phyloP scores from a whole-genome alignment of 2,329 filamentous ascomycete genomes.

The Fusarium sp. region DNA sequence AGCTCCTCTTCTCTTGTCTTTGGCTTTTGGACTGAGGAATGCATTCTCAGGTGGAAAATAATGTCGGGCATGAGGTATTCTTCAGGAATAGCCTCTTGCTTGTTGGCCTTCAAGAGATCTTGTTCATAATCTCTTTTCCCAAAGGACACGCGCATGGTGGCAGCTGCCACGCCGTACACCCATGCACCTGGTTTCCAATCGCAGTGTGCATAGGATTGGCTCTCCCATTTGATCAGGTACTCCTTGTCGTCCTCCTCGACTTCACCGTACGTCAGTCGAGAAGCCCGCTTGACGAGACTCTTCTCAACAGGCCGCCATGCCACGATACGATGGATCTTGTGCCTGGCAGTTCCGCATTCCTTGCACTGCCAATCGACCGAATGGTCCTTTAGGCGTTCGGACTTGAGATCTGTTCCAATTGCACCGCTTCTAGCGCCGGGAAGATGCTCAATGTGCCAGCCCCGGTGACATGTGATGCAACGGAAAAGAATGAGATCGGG shows the following conservation, averaged over 20 bases:
- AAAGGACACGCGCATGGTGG: constrained; percentile 78
- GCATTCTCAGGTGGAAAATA: constrained; percentile 79
- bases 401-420: constrained; percentile 49
- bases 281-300: constrained; percentile 7
- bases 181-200: constrained; percentile 90
- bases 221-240: constrained; percentile 91
- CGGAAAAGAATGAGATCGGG: constrained; percentile 82
- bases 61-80: constrained; percentile 89
- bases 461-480: constrained; percentile 79
- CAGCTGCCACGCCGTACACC: constrained; percentile 78
- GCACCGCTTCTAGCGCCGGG: constrained; percentile 58
- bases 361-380: constrained; percentile 80
- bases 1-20: constrained; percentile 76
- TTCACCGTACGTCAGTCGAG: constrained; percentile 57
- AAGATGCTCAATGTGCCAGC: constrained; percentile 87
- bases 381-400: constrained; percentile 77
- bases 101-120: constrained; percentile 71
- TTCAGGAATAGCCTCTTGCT: constrained; percentile 84
- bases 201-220: constrained; percentile 82
- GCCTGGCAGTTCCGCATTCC: constrained; percentile 73
- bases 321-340: constrained; percentile 81
- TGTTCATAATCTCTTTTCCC: constrained; percentile 72
- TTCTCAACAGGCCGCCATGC: constrained; percentile 80
- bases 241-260: constrained; percentile 75
- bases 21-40: constrained; percentile 57